Conservation (phyloP, 2,329 filamentous ascomycete genomes). For the Verticillium alfalfae region DNA sequence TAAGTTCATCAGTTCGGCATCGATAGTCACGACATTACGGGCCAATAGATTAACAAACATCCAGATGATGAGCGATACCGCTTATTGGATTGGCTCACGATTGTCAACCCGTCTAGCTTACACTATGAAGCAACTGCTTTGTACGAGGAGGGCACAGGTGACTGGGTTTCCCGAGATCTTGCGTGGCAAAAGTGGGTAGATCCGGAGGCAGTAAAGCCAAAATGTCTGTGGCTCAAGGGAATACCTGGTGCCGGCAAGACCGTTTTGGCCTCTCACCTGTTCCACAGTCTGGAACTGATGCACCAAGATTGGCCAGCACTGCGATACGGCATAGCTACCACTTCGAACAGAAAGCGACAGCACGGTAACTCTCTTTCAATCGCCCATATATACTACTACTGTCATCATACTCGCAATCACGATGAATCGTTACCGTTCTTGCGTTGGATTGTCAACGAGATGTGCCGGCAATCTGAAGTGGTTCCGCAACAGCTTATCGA, state of each 20-base stretch:
- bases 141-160: background rate
- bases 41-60: background rate
- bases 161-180: background rate
- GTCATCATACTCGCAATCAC: background rate
- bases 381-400: background rate
- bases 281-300: background rate
- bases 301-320: background rate
- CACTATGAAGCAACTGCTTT: background rate
- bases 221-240: background rate
- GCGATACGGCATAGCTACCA: too few species aligned
- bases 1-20: background rate
- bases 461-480: background rate
- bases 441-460: background rate
- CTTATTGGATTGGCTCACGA: background rate
- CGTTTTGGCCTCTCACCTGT: background rate
- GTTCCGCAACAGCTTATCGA: background rate
- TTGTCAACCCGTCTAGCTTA: background rate
- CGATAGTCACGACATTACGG: background rate
- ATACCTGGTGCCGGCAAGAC: background rate
- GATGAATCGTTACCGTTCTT: background rate
- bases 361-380: background rate
- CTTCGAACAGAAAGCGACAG: background rate
- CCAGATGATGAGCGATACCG: background rate
- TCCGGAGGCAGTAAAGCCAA: background rate
- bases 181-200: background rate